Evolutionary conservation across 2,329 filamentous ascomycete genomes (phyloP).

Genomic region (Talaromyces funiculosus): DNA sequence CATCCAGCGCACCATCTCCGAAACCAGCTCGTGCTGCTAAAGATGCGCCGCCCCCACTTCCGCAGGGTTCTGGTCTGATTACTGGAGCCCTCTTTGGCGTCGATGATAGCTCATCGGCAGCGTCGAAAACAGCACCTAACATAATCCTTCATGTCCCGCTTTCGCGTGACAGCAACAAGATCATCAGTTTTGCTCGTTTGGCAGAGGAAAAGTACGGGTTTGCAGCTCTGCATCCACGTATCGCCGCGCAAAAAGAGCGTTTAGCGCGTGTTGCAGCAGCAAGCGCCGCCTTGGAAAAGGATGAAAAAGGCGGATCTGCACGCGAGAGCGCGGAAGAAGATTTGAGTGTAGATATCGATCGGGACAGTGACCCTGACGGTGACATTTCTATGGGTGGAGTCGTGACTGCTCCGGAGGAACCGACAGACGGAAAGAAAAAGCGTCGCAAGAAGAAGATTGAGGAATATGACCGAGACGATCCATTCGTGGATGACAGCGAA

Average conservation of each 20-base stretch:
- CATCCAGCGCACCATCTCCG: constrained; percentile 50
- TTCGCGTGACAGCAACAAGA: constrained; percentile 76
- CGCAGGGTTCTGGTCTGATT: constrained; percentile 59
- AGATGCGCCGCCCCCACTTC: constrained; percentile 51
- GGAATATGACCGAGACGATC: constrained; percentile 62
- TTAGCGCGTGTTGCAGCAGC: constrained; percentile 84
- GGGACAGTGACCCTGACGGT: constrained; percentile 52
- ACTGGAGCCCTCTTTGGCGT: constrained; percentile 57
- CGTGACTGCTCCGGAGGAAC: constrained; percentile 50
- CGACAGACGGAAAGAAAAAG: constrained; percentile 67
- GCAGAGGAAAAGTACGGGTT: constrained; percentile 93
- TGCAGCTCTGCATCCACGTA: constrained; percentile 83
- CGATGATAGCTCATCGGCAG: constrained; percentile 38
- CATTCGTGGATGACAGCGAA: constrained; percentile 83
- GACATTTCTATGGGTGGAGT: constrained; percentile 38
- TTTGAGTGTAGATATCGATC: constrained; percentile 85
- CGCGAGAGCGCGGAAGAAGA: constrained; percentile 75
- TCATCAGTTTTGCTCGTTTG: constrained; percentile 90
- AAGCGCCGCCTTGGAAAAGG: constrained; percentile 74
- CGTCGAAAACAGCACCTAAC: constrained; percentile 54
- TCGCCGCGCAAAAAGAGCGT: constrained; percentile 81
- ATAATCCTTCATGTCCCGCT: constrained; percentile 82
- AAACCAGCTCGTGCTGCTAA: constrained; percentile 51
- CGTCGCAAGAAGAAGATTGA: constrained; percentile 63
- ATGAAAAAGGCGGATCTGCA: constrained; percentile 57